Conservation (phyloP, 2,329 filamentous ascomycete genomes). For the Fusarium pseudonygamai region DNA sequence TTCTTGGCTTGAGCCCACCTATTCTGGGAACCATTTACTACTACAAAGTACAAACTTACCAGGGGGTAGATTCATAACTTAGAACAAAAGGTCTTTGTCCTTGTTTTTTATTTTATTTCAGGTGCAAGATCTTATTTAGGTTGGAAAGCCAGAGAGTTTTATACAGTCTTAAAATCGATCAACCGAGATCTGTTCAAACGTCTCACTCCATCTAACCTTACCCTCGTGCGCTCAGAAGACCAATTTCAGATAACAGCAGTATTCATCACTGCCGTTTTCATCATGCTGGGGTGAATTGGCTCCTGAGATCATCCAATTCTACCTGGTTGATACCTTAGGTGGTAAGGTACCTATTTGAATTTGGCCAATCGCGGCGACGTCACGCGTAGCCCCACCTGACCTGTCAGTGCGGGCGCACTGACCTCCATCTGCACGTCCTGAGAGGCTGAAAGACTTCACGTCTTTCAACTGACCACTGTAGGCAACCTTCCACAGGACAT, state of each 20-base stretch:
- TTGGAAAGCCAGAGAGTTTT: not conserved
- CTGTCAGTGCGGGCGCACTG: slow-evolving; percentile 11
- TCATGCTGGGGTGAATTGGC: not conserved
- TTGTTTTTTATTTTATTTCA: not conserved
- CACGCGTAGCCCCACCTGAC: not conserved
- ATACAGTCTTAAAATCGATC: not conserved
- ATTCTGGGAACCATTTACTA: not conserved
- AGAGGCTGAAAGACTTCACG: slow-evolving; percentile 10
- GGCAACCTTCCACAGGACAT: slow-evolving; percentile 1
- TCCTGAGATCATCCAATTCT: not conserved
- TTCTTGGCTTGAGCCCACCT: not conserved
- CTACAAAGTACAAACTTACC: not conserved
- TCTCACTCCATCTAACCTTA: not conserved
- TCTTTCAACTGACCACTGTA: slow-evolving; percentile 11
- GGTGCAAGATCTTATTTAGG: not conserved
- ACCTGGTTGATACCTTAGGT: not conserved
- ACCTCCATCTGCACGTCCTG: not conserved
- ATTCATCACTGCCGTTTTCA: not conserved
- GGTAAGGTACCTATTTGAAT: not conserved
- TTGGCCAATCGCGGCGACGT: not conserved
- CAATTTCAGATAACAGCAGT: not conserved
- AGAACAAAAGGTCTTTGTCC: not conserved
- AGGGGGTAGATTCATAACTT: not conserved
- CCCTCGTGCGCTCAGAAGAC: not conserved
- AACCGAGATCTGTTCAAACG: not conserved